Base-by-base conservation (phyloP, 1,139 yeast genomes). In the Saccharomyces hybrid region DNA sequence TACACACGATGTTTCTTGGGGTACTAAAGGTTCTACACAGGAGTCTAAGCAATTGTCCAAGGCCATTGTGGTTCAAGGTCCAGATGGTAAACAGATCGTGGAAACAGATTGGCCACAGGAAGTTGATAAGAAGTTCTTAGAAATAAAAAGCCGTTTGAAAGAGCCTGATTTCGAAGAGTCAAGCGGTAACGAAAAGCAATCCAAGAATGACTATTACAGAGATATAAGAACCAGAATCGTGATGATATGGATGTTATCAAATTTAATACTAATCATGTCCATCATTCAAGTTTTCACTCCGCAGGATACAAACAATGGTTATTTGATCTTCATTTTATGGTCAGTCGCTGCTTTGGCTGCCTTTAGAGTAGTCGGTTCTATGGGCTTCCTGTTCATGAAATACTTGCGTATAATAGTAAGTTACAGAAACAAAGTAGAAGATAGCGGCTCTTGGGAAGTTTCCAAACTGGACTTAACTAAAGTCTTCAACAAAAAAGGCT, bases 1-100 rank as follows among this genome's bases (percentile, higher is more conserved):
- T 68, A 89, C 96, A 4, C 96, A 90, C 73, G 97, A 90, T 76
- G 96, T 90, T 53, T 86, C 96, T 0, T 91, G 97, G 97, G 97
- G 97, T 72, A 91, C 97, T 0, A 90, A 90, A 69, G 97, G 97
- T 61, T 96, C 91, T 59, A 87, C 86, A 61, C 82, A 83, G 60
- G 86, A 84, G 51, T 78, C 83, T 14, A 83, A 82, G 63, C 83
- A 79, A 54, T 73, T 84, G 54, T 87, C 89, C 49, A 78, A 81
- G 28, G 90, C 88, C 12, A 83, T 79, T 28, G 80, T 78, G 54
- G 75, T 74, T 52, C 78, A 75, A 61, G 78, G 78, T 44, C 78
- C 78, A 48, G 75, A 77, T 52, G 86, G 84, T 51, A 74, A 75
- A 58, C 78, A 80, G 58, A 75, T 83, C 55, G 86, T 84, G 47